Evolutionary conservation across 768 basidiomycete species (phyloP).

Genomic region (Boletus pseudo-olivaceus): DNA sequence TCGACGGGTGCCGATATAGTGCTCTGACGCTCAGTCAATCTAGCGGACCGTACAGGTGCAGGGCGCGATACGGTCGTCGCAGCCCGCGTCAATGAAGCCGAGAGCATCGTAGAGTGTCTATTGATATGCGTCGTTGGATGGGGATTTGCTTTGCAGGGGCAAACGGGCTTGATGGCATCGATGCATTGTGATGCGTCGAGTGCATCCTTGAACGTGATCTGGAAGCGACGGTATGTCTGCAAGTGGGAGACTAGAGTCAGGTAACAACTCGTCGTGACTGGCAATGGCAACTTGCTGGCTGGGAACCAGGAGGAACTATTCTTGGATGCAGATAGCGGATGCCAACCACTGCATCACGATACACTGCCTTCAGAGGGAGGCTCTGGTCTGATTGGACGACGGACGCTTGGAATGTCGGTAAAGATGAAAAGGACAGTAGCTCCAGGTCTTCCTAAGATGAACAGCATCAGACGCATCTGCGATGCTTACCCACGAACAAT

Average conservation of each 20-base stretch:
- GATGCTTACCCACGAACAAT: background rate
- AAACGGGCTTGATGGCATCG: slow-evolving; percentile 59
- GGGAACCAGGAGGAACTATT: slow-evolving; percentile 24
- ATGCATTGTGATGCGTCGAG: slow-evolving; percentile 54
- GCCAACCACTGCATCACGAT: slow-evolving; percentile 69
- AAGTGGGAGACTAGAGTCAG: slow-evolving; percentile 10
- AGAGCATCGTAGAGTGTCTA: slow-evolving; percentile 15
- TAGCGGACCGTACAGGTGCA: background rate
- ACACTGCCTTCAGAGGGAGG: slow-evolving; percentile 77
- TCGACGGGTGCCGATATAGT: background rate
- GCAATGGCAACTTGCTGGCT: slow-evolving; percentile 28
- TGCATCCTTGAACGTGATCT: slow-evolving; percentile 60
- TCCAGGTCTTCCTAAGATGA: slow-evolving; percentile 70
- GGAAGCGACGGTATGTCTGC: slow-evolving; percentile 72
- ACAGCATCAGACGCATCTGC: background rate
- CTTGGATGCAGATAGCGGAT: slow-evolving; percentile 66
- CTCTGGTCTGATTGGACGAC: slow-evolving; percentile 43
- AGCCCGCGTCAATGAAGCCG: slow-evolving; percentile 15
- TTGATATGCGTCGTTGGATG: slow-evolving; percentile 20
- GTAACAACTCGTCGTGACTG: background rate
- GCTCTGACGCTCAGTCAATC: slow-evolving; percentile 4
- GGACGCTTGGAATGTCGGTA: slow-evolving; percentile 30
- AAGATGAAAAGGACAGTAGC: slow-evolving; percentile 60
- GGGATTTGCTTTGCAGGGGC: slow-evolving; percentile 68
- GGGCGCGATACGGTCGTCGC: slow-evolving; percentile 7